Evolutionary conservation across 2,329 filamentous ascomycete genomes (phyloP), one percentile per base, ranked within the genome.

Genomic region (Xylariales sp.): DNA sequence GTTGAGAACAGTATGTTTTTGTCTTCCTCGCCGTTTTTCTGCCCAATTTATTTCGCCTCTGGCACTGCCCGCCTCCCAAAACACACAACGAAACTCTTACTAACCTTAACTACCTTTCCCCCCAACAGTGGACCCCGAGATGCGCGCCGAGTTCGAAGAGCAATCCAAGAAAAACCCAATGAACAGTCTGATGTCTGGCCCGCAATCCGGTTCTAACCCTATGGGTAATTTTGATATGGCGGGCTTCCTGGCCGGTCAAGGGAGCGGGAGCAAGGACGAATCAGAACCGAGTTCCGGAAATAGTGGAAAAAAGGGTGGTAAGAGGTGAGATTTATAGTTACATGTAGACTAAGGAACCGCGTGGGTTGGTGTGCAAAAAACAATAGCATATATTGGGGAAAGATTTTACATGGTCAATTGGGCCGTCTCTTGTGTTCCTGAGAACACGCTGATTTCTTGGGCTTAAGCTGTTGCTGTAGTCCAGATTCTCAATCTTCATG

Each of bases 111-210:
- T 9, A 34, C 23, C 12, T 8, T 9, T 58, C 50, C 18, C 23
- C 50, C 18, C 32, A 69, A 74, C 75, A 97, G 94, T 99, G 94
- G 96, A 98, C 78, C 93, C 93, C n/a, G 96, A 99, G 80, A 92
- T 93, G 82, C 90, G 90, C 75, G 93, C 93, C 75, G 96, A 98
- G 79, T 97, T 96, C 78, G 94, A 97, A 79, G 92, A 93, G 76
- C 91, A 93, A 76, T 93, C 96, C 80, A 93, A 94, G 81, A 87
- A 88, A 70, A 90, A 89, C 72, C 89, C 91, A 1, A 83, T 71
- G 69, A 71, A 71, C 52, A 71, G 64, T 49, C 45, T 71, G 1
- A 69, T 71, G 67, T 41, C 58, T 12, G 69, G 69, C 2, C 34
- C 54, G 28, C 79, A 78, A 63, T 70, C 73, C 52, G 74, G 75